phyloP scores from a whole-genome alignment of 208 protist species.

The Acanthamoeba castellanii region DNA sequence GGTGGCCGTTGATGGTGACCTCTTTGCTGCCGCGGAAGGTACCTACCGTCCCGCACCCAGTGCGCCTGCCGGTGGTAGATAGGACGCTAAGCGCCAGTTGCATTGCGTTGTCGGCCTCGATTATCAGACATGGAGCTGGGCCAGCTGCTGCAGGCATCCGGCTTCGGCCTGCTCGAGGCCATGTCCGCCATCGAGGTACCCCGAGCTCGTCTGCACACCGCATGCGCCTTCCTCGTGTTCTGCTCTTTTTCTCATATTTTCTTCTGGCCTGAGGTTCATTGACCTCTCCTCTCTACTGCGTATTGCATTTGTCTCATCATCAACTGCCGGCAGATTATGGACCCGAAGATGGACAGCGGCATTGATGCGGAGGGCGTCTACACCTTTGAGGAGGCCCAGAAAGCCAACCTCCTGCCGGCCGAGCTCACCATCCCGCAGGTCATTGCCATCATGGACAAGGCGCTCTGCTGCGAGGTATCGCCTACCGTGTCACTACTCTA shows the following conservation, averaged over 20 bases:
- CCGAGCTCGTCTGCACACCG: not conserved
- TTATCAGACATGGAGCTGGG: slow-evolving; percentile 38
- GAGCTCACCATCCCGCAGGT: slow-evolving; percentile 52
- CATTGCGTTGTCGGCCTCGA: too few relatives aligned
- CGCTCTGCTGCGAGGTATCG: slow-evolving; percentile 26
- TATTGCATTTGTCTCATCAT: not conserved
- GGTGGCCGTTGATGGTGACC: slow-evolving; percentile 14
- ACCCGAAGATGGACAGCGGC: slow-evolving; percentile 57
- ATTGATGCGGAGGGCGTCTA: slow-evolving; percentile 48
- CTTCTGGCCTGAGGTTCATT: not conserved
- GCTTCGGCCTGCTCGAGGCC: slow-evolving; percentile 58
- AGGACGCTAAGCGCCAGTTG: not conserved
- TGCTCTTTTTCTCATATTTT: not conserved
- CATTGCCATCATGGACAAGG: not conserved
- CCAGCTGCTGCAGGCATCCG: slow-evolving; percentile 7
- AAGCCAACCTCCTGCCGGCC: slow-evolving; percentile 5
- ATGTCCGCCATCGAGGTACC: slow-evolving; percentile 61
- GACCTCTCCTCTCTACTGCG: not conserved
- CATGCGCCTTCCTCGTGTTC: not conserved
- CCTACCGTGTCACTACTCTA: not conserved
- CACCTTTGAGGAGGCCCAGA: slow-evolving; percentile 7
- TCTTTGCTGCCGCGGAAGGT: slow-evolving; percentile 17
- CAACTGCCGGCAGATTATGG: slow-evolving; percentile 29
- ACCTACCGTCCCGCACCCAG: not conserved
- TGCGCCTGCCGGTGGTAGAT: not conserved